Evolutionary conservation across 495 filamentous ascomycete species (phyloP).

Genomic region (Penicillium tannophilum): DNA sequence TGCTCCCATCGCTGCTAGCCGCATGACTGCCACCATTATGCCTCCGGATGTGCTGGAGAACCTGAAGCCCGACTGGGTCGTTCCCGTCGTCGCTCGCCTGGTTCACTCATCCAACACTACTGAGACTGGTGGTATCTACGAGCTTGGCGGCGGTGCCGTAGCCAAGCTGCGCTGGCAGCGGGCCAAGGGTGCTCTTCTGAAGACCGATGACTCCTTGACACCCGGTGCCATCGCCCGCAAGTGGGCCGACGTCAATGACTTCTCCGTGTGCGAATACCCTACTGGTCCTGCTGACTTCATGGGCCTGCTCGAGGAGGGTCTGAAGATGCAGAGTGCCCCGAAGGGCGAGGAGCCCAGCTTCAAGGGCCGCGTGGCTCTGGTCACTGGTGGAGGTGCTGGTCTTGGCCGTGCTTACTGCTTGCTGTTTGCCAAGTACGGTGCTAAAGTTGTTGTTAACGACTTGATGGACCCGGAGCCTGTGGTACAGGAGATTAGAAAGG

Average conservation of each 20-base stretch:
- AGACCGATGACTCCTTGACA: constrained; percentile 85
- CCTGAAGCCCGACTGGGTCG: constrained; percentile 94
- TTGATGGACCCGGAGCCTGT: constrained; percentile 89
- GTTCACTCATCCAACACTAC: constrained; percentile 83
- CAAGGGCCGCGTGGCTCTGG: constrained; percentile 84
- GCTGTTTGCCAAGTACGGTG: constrained; percentile 87
- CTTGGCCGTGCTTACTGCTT: constrained; percentile 93
- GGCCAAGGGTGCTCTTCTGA: constrained; percentile 85
- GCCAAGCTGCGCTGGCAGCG: constrained; percentile 97
- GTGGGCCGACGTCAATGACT: constrained; percentile 88
- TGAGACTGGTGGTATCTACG: constrained; percentile 89
- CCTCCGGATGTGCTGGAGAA: constrained; percentile 87
- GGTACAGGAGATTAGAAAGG: constrained; percentile 87
- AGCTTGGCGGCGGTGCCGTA: constrained; percentile 90
- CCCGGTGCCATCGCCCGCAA: constrained; percentile 84
- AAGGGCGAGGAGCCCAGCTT: constrained; percentile 81
- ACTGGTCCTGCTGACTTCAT: constrained; percentile 89
- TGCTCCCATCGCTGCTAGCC: constrained; percentile 91
- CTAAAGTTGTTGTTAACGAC: constrained; percentile 93
- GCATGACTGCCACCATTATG: constrained; percentile 98
- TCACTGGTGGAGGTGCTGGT: constrained; percentile 86
- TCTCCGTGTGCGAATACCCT: constrained; percentile 82
- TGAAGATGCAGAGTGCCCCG: constrained; percentile 73
- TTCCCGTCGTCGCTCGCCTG: constrained; percentile 88
- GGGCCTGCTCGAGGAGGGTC: constrained; percentile 79